Conservation (phyloP, 768 basidiomycete species). For the Leccinum variicolor region DNA sequence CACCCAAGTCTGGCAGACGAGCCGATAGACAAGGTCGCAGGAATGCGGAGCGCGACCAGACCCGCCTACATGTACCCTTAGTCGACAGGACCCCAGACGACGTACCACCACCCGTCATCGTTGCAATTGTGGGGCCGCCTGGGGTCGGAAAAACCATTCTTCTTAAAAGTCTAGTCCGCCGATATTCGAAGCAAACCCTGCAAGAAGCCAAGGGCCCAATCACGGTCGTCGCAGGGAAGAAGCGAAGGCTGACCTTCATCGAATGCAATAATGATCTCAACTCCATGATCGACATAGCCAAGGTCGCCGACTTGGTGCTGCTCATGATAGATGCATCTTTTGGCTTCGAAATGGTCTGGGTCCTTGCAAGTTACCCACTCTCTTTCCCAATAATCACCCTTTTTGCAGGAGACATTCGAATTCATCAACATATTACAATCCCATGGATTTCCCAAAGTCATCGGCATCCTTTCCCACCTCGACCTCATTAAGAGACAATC, state of each 20-base stretch:
- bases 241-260: conserved; percentile 88
- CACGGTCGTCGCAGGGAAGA: conserved; percentile 93
- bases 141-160: conserved; percentile 97
- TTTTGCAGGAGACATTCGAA: conserved; percentile 89
- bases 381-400: neutral
- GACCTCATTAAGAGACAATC: conserved; percentile 94
- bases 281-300: conserved; percentile 97
- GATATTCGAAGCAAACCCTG: conserved; percentile 92
- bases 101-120: conserved; percentile 87
- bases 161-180: conserved; percentile 83
- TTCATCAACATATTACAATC: conserved; percentile 96
- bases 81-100: conserved; percentile 93
- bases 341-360: conserved; percentile 94
- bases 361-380: neutral
- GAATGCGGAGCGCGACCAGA: conserved; percentile 91
- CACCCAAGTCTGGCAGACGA: conserved; percentile 82
- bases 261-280: conserved; percentile 98
- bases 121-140: conserved; percentile 93
- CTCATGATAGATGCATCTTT: conserved; percentile 98
- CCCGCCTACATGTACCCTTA: conserved; percentile 91
- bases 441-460: conserved; percentile 98
- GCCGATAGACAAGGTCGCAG: conserved; percentile 89
- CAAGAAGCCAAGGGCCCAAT: conserved; percentile 90
- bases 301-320: conserved; percentile 92
- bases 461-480: conserved; percentile 92